Evolutionary conservation across 2,329 filamentous ascomycete genomes (phyloP), one percentile per base, ranked within the genome.

Genomic region (Dactylellina leptospora): DNA sequence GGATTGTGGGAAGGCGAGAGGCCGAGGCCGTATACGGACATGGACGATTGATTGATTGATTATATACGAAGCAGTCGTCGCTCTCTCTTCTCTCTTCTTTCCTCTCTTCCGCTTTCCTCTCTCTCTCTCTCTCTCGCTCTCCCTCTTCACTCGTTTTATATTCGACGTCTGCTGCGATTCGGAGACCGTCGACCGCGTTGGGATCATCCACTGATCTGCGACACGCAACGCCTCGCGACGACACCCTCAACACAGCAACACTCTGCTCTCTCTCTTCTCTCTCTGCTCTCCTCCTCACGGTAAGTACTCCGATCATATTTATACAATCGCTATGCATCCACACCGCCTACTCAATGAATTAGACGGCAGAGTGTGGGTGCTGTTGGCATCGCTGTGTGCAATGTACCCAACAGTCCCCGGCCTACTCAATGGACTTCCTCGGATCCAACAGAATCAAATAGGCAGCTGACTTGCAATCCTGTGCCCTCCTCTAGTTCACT

Each of bases 1-100:
- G 68, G 68, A 72, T 72, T 72, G 59, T 60, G 59, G 68, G 68
- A 72, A 72, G 53, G 68, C 68, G 68, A 55, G 59, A 64, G 68
- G 23, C 68, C 68, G 66, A 23, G 47, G 4, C 27, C 13, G 36
- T n/a, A n/a, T n/a, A n/a, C n/a, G n/a, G n/a, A n/a, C n/a, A n/a
- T n/a, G n/a, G n/a, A n/a, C n/a, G n/a, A n/a, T n/a, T n/a, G n/a
- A n/a, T n/a, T n/a, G n/a, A n/a, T n/a, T n/a, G n/a, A n/a, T 18
- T 28, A 47, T 13, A 18, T 45, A 5, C 22, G 6, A 20, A 13
- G 28, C 27, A 28, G 13, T 11, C 30, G 5, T n/a, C n/a, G n/a
- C n/a, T n/a, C n/a, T n/a, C n/a, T n/a, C n/a, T n/a, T n/a, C n/a
- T n/a, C n/a, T n/a, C n/a, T n/a, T n/a, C 20, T 18, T 22, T 13